phyloP scores from a whole-genome alignment of 1,139 yeast species.

The Fermentozyma sake region DNA sequence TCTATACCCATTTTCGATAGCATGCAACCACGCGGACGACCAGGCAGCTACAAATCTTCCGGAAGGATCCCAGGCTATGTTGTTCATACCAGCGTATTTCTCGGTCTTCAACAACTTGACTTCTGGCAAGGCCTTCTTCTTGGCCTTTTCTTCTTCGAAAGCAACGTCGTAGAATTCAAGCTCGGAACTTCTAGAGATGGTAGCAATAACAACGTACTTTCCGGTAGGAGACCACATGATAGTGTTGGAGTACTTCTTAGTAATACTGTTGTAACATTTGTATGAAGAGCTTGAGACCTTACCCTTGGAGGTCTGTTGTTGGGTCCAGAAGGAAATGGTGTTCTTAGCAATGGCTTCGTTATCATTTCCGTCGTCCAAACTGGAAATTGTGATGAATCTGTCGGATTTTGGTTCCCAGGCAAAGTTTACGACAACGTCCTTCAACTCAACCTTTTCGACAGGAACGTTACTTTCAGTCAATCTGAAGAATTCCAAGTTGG shows the following conservation, averaged over 20 bases:
- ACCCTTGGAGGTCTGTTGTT: conserved; percentile 44
- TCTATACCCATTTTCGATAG: conserved; percentile 86
- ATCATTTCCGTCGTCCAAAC: conserved; percentile 55
- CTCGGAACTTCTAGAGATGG: conserved; percentile 63
- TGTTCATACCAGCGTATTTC: conserved; percentile 75
- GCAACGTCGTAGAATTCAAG: conserved; percentile 78
- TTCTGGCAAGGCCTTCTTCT: conserved; percentile 48
- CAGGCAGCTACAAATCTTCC: conserved; percentile 87
- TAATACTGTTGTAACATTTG: conserved; percentile 42
- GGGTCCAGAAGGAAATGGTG: conserved; percentile 74
- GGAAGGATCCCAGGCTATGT: conserved; percentile 91
- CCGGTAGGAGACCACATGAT: conserved; percentile 92
- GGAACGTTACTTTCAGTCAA: conserved; percentile 87
- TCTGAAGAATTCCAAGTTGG: conserved; percentile 91
- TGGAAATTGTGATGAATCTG: conserved; percentile 76
- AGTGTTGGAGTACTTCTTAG: conserved; percentile 67
- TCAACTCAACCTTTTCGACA: conserved; percentile 89
- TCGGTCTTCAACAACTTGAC: conserved; percentile 62
- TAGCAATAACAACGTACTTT: conserved; percentile 76
- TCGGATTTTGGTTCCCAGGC: conserved; percentile 96
- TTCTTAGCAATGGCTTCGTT: conserved; percentile 73
- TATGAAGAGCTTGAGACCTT: conserved; percentile 26
- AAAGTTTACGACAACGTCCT: conserved; percentile 82
- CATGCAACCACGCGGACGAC: conserved; percentile 84
- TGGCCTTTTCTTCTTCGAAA: conserved; percentile 53